A percentile compares a stretch with the other conserved stretches of the same genome.
Conservation (phyloP, 1,284 basidiomycete genomes). For the Pseudomicrostroma phylloplanum region DNA sequence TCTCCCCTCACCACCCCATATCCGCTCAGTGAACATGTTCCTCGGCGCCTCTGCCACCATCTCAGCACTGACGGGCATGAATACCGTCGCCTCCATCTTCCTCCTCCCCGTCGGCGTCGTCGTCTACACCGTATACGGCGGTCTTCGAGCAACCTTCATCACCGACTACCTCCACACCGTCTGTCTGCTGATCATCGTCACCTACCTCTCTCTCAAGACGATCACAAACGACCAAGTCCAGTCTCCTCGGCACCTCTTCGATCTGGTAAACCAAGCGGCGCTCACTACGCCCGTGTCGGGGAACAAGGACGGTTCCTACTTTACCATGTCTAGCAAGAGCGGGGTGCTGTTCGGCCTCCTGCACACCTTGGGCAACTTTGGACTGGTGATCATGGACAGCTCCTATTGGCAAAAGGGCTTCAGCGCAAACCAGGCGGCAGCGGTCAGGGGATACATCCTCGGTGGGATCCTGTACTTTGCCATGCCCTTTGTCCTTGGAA, state of each 20-base stretch:
- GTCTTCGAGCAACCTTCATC: constrained; percentile 37
- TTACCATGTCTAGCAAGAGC: constrained; percentile 17
- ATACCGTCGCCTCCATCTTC: constrained; percentile 34
- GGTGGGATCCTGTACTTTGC: constrained; percentile 45
- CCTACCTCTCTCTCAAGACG: constrained; percentile 37
- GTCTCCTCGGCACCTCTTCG: constrained; percentile 28
- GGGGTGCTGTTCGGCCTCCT: constrained; percentile 39
- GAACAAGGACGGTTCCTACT: constrained; percentile 18
- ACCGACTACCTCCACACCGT: constrained; percentile 42
- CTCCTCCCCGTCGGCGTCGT: constrained; percentile 38
- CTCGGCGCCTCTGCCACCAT: constrained; percentile 39
- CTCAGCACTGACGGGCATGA: constrained; percentile 39
- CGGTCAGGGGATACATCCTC: constrained; percentile 38
- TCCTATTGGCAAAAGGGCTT: constrained; percentile 45
- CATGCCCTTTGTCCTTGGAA: constrained; percentile 41
- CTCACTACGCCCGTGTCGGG: constrained; percentile 13
- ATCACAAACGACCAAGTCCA: constrained; percentile 24
- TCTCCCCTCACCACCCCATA: no score
- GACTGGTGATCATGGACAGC: constrained; percentile 37
- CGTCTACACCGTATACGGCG: constrained; percentile 39
- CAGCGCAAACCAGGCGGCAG: constrained; percentile 32
- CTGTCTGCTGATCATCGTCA: constrained; percentile 34
- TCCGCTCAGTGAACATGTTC: constrained; percentile 31
- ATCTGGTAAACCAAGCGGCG: constrained; percentile 20
- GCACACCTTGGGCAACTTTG: constrained; percentile 42